Conservation (phyloP, 139 green algal species). For the Edaphochlamys debaryana region DNA sequence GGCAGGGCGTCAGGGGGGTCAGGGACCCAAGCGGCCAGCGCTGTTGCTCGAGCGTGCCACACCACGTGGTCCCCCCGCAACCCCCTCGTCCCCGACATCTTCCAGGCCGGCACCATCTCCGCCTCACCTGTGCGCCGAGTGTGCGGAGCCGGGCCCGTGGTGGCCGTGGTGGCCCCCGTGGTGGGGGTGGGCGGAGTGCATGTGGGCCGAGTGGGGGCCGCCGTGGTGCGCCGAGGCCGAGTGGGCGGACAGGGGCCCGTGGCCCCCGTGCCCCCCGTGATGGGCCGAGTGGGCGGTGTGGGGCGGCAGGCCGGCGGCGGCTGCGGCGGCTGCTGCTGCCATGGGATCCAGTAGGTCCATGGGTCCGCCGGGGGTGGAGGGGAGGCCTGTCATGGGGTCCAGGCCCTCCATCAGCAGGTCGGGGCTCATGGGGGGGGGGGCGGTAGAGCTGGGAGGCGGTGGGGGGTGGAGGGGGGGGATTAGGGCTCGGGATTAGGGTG, state of each 20-base stretch:
- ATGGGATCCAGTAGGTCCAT: slow-evolving; percentile 9
- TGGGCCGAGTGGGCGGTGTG: slow-evolving; percentile 4
- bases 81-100: too few species aligned
- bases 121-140: not conserved
- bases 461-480: too few species aligned
- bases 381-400: not conserved
- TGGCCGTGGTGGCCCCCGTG: not conserved
- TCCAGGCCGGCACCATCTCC: too few species aligned
- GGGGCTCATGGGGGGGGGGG: not conserved
- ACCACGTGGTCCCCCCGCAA: too few species aligned
- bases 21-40: too few species aligned
- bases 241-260: not conserved
- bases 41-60: too few species aligned
- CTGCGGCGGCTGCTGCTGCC: slow-evolving; percentile 16
- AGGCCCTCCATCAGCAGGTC: not conserved
- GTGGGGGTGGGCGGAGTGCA: not conserved
- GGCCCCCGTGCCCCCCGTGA: not conserved
- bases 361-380: not conserved
- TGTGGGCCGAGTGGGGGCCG: not conserved
- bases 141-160: slow-evolving; percentile 1
- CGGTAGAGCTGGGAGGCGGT: slow-evolving; percentile 10
- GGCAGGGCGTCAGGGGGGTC: too few species aligned
- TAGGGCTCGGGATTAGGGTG: not conserved
- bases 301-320: not conserved
- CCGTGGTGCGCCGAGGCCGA: too few species aligned